These are phyloP conservation scores for Diplocarpon mali DNA, from an alignment of 2,329 filamentous ascomycete genomes.

Conservation along the genomic window DNA sequence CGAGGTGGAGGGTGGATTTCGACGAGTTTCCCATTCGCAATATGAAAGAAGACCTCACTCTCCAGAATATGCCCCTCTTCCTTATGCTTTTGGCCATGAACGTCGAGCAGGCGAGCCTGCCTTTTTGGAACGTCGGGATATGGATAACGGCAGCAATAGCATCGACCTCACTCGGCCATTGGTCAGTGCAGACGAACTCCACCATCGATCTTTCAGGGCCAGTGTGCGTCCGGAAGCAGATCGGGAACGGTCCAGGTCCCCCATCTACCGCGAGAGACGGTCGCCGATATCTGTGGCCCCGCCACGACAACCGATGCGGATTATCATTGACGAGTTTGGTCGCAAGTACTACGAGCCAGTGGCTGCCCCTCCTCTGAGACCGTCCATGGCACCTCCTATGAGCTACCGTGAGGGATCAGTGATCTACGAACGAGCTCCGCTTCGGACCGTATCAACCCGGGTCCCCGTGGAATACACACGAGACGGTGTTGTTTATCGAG, in stretches of 20 bases:
- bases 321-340: constrained; percentile 74
- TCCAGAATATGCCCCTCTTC: constrained; percentile 19
- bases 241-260: constrained; percentile 38
- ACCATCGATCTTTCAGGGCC: constrained; percentile 25
- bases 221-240: constrained; percentile 39
- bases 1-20: constrained; percentile 16
- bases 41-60: constrained; percentile 21
- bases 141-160: neutral
- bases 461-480: constrained; percentile 24
- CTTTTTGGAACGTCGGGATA: constrained; percentile 15
- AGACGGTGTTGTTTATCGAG: constrained; percentile 32
- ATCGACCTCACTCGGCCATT: neutral
- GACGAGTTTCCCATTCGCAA: constrained; percentile 14
- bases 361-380: constrained; percentile 34
- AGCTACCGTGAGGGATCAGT: constrained; percentile 41
- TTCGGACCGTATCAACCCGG: constrained; percentile 21
- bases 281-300: constrained; percentile 38
- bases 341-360: constrained; percentile 62
- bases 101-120: constrained; percentile 19
- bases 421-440: constrained; percentile 50
- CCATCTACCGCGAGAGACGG: constrained; percentile 32
- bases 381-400: constrained; percentile 41
- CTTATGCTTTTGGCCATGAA: constrained; percentile 18
- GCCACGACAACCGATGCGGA: constrained; percentile 43
- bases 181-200: neutral